phyloP scores from a whole-genome alignment of 495 filamentous ascomycete genomes.

The Bacidia rubella region DNA sequence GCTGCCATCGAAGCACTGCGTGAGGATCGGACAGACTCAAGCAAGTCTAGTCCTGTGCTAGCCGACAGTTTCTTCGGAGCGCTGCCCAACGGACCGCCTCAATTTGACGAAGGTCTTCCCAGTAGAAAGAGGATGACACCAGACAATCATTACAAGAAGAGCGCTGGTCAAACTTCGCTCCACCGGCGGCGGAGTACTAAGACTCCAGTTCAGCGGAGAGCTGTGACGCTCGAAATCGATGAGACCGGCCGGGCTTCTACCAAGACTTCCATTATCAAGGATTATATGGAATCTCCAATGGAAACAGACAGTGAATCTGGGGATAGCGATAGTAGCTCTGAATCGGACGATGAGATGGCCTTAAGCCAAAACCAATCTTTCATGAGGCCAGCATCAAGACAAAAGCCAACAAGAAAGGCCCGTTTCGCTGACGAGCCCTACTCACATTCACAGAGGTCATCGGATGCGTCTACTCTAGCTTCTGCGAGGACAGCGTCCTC shows the following conservation, averaged over 20 bases:
- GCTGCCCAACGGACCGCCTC: constrained; percentile 6
- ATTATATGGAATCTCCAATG: constrained; percentile 21
- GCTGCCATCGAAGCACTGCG: constrained; percentile 18
- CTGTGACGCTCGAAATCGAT: constrained; percentile 59
- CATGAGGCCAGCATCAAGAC: constrained; percentile 36
- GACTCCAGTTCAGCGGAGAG: constrained; percentile 31
- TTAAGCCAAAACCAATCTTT: constrained; percentile 52
- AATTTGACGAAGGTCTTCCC: neutral
- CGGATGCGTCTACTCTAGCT: constrained; percentile 30
- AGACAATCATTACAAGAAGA: constrained; percentile 1
- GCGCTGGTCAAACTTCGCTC: neutral
- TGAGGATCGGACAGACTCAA: constrained; percentile 18
- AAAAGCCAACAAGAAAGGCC: constrained; percentile 31
- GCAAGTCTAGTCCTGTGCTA: constrained; percentile 1
- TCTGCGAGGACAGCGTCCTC: constrained; percentile 15
- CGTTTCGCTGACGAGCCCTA: constrained; percentile 43
- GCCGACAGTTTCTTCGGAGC: constrained; percentile 13
- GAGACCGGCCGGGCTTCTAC: constrained; percentile 56
- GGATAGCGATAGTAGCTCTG: constrained; percentile 36
- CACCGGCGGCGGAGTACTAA: neutral
- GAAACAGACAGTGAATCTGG: constrained; percentile 35
- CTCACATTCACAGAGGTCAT: constrained; percentile 36
- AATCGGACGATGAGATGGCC: constrained; percentile 52
- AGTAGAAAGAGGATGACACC: constrained; percentile 4
- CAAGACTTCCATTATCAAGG: constrained; percentile 45